These are phyloP conservation scores for Nannizzia gypsea DNA, from an alignment of 2,329 filamentous ascomycete species.

Conservation along the genomic window DNA sequence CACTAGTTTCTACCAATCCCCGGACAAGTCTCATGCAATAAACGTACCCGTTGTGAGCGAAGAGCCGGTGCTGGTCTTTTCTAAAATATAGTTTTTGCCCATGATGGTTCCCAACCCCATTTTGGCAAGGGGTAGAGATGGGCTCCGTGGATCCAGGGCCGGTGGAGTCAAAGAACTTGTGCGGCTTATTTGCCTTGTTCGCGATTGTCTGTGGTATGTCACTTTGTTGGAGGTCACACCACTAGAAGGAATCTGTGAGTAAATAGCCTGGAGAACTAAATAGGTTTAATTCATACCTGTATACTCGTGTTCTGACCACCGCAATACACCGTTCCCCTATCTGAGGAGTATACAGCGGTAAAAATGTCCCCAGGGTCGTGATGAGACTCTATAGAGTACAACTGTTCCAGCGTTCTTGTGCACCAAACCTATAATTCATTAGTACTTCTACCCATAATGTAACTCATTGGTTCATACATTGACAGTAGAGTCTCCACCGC, in stretches of 20 bases:
- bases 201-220: conserved; percentile 51
- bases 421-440: conserved; percentile 56
- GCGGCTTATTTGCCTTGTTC: conserved; percentile 65
- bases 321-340: conserved; percentile 72
- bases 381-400: conserved; percentile 83
- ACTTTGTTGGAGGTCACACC: conserved; percentile 64
- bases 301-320: conserved; percentile 91
- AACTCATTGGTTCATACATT: conserved; percentile 45
- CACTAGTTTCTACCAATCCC: conserved; percentile 59
- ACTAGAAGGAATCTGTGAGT: conserved; percentile 34
- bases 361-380: conserved; percentile 96
- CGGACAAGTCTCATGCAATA: conserved; percentile 87
- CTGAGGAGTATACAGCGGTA: conserved; percentile 75
- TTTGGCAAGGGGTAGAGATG: conserved; percentile 50
- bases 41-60: conserved; percentile 89
- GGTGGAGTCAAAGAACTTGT: conserved; percentile 85
- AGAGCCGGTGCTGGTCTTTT: conserved; percentile 66
- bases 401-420: conserved; percentile 58
- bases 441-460: conserved; percentile 8
- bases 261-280: neutral
- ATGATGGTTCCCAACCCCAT: conserved; percentile 37
- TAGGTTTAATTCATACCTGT: conserved; percentile 40
- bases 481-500: conserved; percentile 82
- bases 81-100: conserved; percentile 69
- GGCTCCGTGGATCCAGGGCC: conserved; percentile 73